Evolutionary conservation across 1,284 basidiomycete species (phyloP).

Genomic region (Erythrobasidium hasegawianum): DNA sequence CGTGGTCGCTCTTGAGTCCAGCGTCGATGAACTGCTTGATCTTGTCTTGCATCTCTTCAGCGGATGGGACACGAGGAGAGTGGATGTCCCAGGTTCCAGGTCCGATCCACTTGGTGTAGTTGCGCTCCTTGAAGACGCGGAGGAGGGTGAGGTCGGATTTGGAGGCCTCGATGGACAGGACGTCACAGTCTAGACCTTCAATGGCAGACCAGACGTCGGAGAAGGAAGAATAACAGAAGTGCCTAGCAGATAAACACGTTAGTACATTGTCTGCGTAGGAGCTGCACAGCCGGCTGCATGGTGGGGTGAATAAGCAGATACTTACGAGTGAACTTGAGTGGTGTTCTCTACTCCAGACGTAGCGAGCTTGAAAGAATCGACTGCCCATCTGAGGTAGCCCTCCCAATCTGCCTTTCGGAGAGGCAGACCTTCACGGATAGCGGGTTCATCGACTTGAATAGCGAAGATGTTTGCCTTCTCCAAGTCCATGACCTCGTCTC

Average conservation of each 20-base stretch:
- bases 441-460: constrained; percentile 99
- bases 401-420: constrained; percentile 93
- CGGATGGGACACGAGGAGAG: constrained; percentile 77
- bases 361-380: constrained; percentile 93
- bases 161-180: constrained; percentile 98
- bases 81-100: constrained; percentile 47
- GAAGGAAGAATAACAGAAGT: no score
- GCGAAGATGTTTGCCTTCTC: constrained; percentile 96
- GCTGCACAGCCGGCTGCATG: no score
- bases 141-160: constrained; percentile 98
- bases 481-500: constrained; percentile 96
- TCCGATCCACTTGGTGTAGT: constrained; percentile 97
- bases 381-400: constrained; percentile 90
- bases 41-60: constrained; percentile 92
- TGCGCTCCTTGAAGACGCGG: constrained; percentile 88
- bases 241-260: no score
- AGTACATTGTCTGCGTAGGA: no score
- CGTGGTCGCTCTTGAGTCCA: constrained; percentile 37
- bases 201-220: constrained; percentile 98
- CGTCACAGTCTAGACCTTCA: constrained; percentile 94
- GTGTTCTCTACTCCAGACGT: constrained; percentile 88
- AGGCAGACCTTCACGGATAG: constrained; percentile 97
- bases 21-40: constrained; percentile 65
- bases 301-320: no score
- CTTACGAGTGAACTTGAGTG: constrained; percentile 95